phyloP scores from a whole-genome alignment of 495 filamentous ascomycete genomes.

The Penicillium atrosanguineum region DNA sequence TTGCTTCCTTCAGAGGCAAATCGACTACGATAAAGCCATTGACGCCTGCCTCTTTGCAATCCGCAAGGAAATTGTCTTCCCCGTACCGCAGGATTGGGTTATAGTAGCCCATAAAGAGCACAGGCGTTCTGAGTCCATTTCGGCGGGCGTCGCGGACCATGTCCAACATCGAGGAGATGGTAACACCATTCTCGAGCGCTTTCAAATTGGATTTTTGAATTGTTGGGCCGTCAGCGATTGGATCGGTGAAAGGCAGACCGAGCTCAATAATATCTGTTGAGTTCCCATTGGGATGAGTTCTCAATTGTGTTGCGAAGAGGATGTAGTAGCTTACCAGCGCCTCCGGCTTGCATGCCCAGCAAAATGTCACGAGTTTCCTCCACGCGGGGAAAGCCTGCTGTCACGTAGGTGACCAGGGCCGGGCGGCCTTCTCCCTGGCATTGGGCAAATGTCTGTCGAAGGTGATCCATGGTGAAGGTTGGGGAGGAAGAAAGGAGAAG shows the following conservation, averaged over 20 bases:
- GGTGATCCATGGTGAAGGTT: slow-evolving; percentile 59
- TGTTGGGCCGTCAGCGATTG: slow-evolving; percentile 92
- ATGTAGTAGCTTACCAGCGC: slow-evolving; percentile 63
- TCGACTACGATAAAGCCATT: slow-evolving; percentile 99
- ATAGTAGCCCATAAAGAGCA: slow-evolving; percentile 98
- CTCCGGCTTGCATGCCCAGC: slow-evolving; percentile 86
- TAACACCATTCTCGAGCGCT: slow-evolving; percentile 86
- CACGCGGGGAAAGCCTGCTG: slow-evolving; percentile 83
- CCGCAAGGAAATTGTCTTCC: slow-evolving; percentile 79
- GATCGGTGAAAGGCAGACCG: slow-evolving; percentile 95
- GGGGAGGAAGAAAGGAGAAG: too few species aligned
- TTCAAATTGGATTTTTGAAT: slow-evolving; percentile 89
- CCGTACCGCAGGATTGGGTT: slow-evolving; percentile 93
- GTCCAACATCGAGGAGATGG: slow-evolving; percentile 68
- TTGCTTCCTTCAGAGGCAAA: slow-evolving; percentile 92
- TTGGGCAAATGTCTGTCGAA: slow-evolving; percentile 82
- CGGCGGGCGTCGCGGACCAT: slow-evolving; percentile 75
- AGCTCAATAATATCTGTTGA: slow-evolving; percentile 42
- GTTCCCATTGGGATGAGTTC: not conserved
- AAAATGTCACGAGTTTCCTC: slow-evolving; percentile 80
- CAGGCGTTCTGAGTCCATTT: slow-evolving; percentile 71
- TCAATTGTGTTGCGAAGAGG: not conserved
- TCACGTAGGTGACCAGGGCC: slow-evolving; percentile 93
- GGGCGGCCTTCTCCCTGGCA: slow-evolving; percentile 68
- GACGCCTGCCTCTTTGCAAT: slow-evolving; percentile 84